A percentile compares a stretch with the other conserved stretches of the same genome.
These are phyloP conservation scores for Aspergillus sp. DNA, from an alignment of 2,329 filamentous ascomycete species.

Conservation along the genomic window DNA sequence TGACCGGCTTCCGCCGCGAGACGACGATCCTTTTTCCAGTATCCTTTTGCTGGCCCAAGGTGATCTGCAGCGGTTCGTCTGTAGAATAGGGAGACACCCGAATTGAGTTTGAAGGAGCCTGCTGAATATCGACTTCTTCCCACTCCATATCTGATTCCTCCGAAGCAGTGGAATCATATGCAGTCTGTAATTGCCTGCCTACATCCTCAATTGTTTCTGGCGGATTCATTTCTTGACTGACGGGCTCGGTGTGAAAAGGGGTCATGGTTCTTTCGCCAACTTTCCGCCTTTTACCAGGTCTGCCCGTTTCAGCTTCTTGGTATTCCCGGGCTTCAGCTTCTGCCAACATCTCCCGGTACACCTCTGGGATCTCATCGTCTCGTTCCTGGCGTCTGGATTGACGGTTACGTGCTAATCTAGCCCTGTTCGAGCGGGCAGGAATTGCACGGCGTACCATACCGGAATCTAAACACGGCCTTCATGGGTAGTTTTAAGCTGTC, in stretches of 20 bases:
- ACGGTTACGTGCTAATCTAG: conserved; percentile 6
- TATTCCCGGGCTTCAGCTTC: conserved; percentile 32
- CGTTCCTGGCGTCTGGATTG: conserved; percentile 4
- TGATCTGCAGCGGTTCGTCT: conserved; percentile 30
- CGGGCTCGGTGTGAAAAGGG: neutral
- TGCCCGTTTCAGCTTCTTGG: conserved; percentile 15
- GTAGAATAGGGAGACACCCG: conserved; percentile 11
- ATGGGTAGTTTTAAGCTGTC: neutral
- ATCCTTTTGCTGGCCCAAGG: conserved; percentile 26
- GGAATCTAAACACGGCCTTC: neutral
- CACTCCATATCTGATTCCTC: conserved; percentile 59
- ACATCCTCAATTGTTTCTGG: conserved; percentile 6
- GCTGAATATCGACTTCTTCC: conserved; percentile 52
- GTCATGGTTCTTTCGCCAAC: conserved; percentile 20
- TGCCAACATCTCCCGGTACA: conserved; percentile 38
- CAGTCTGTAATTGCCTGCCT: conserved; percentile 20
- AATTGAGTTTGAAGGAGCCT: conserved; percentile 18
- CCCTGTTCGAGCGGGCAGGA: conserved; percentile 11
- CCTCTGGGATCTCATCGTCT: conserved; percentile 27
- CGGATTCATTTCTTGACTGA: conserved; percentile 9
- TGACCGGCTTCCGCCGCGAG: conserved; percentile 46
- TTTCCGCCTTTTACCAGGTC: conserved; percentile 34
- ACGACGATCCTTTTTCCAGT: conserved; percentile 16
- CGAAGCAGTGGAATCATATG: conserved; percentile 39
- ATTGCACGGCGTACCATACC: conserved; percentile 16